Conservation (phyloP, 1,284 basidiomycete species). For the Leucoagaricus sp. region DNA sequence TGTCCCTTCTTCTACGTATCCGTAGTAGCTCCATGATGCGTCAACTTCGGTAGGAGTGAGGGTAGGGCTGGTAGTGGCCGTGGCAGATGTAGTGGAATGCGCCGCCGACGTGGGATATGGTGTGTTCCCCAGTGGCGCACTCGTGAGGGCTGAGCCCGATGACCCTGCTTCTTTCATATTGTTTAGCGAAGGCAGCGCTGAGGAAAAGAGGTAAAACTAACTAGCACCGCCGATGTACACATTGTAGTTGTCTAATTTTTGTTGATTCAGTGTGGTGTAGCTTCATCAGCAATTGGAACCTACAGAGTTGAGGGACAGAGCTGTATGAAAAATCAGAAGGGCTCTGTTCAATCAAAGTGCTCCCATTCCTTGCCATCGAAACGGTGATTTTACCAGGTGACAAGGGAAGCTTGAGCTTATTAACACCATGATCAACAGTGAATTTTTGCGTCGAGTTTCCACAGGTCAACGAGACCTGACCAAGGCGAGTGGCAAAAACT, state of each 20-base stretch:
- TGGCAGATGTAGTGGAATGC: constrained; percentile 8
- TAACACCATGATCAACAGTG: constrained; percentile 36
- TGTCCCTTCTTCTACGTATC: constrained; percentile 35
- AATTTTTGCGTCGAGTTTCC: constrained; percentile 38
- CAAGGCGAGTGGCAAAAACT: constrained; percentile 48
- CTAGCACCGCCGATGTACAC: constrained; percentile 41
- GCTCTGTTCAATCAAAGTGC: constrained; percentile 35
- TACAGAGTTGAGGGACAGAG: constrained; percentile 34
- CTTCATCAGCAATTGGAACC: constrained; percentile 16
- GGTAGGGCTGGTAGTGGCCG: constrained; percentile 4
- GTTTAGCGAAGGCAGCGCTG: not conserved
- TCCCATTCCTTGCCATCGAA: constrained; percentile 34
- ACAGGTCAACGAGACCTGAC: constrained; percentile 44
- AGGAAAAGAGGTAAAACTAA: constrained; percentile 21
- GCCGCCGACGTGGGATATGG: constrained; percentile 11
- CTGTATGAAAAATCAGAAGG: constrained; percentile 35
- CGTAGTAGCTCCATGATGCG: constrained; percentile 18
- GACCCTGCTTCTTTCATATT: not conserved
- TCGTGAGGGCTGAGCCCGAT: not conserved
- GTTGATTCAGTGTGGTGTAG: not conserved
- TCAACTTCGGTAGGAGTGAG: not conserved
- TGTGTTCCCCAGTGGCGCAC: constrained; percentile 1
- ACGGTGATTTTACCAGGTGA: constrained; percentile 40
- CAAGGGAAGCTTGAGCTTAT: constrained; percentile 40
- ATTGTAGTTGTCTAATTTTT: constrained; percentile 41